Evolutionary conservation across 345 rosid species (phyloP).

Genomic region (Acer saccharum): DNA sequence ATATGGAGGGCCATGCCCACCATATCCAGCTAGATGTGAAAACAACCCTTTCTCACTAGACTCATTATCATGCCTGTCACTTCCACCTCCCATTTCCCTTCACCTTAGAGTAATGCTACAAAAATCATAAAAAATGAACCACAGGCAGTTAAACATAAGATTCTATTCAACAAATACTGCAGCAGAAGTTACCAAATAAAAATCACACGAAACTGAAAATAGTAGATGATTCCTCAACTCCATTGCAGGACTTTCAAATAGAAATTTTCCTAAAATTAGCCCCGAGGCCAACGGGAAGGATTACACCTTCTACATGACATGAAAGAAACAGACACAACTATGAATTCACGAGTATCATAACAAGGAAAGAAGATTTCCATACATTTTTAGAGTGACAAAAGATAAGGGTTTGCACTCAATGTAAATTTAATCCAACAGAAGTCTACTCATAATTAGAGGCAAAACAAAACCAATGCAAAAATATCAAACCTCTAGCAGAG

Average conservation of each 20-base stretch:
- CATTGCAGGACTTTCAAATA: not conserved
- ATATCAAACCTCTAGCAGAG: no score
- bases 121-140: not conserved
- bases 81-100: constrained; percentile 51
- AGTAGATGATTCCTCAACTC: not conserved
- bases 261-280: not conserved
- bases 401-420: no score
- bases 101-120: constrained; percentile 19
- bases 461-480: no score
- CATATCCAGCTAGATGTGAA: constrained; percentile 63
- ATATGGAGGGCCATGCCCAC: constrained; percentile 42
- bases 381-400: not conserved
- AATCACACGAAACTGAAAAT: not conserved
- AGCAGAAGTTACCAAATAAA: not conserved
- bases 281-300: not conserved
- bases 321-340: not conserved
- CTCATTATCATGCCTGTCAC: constrained; percentile 41
- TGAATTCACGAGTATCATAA: not conserved
- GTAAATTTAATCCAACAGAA: no score
- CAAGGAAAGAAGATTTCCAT: not conserved
- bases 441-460: no score
- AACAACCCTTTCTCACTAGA: constrained; percentile 63
- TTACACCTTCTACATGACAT: not conserved
- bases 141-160: not conserved
- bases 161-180: not conserved